Base-by-base conservation (phyloP, 352 stramenopile species). In the Pythium plurisporium region DNA sequence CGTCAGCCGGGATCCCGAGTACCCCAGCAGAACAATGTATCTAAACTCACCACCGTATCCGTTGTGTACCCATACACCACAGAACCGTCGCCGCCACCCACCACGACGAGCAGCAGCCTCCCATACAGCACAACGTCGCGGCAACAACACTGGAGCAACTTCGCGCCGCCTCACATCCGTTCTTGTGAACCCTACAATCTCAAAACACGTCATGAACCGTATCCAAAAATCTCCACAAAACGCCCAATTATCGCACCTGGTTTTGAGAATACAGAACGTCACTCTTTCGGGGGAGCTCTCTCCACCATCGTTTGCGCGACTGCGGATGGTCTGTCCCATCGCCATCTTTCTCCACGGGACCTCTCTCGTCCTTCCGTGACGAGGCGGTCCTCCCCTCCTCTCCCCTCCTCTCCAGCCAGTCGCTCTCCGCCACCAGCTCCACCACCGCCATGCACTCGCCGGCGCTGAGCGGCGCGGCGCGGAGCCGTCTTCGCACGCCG, bases 401-500 rank as follows among this genome's bases (percentile, higher is more conserved):
- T 48, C 42, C 8, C 22, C 23, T 12, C 5, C 19, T n/a, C 45
- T 30, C 19, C n/a, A 22, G 15, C 8, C 12, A n/a, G 19, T 47
- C n/a, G 19, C n/a, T 15, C 42, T 44, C 19, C 9, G 26, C 42
- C 42, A 34, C 7, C 26, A 6, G 6, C 26, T 49, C 6, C n/a
- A n/a, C n/a, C n/a, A n/a, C n/a, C n/a, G 15, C 23, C 14, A 55
- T 31, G 79, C 69, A 74, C 61, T 89, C 79, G 43, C 79, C 79
- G 5, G 79, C 79, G n/a, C 62, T 89, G 8, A 87, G 76, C 1
- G 79, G 79, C 29, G 79, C 74, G 15, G 69, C 73, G 30, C 74
- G 69, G 37, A 72, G 68, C 38, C 79, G 73, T 20, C 63, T 66
- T 41, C 77, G 62, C 45, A 73, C 64, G 25, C 55, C 70, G 10